Conservation (phyloP, 129 eudicot genomes). For the Helianthus annuus region HanXRQr2.0-SUNRISE NC_035448.2:52241909-52242408, state of each 20-base stretch:
- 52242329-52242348: background rate
- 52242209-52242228: conserved; percentile 22
- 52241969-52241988: no score
- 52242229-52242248: conserved; percentile 28
- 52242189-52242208: conserved; percentile 28
- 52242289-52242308: background rate
- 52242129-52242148: conserved; percentile 35
- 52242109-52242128: background rate
- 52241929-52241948: no score
- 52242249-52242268: conserved; percentile 23
- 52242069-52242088: no score
- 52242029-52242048: no score
- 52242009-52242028: no score
- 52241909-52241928: no score
- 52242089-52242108: no score
- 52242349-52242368: background rate
- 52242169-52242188: conserved; percentile 41
- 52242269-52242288: conserved; percentile 9
- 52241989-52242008: no score
- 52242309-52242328: background rate
- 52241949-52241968: no score
- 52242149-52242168: conserved; percentile 37
- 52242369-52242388: background rate
- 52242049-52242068: no score
- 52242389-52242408: no score